Evolutionary conservation across 208 protist genomes (phyloP).

Genomic region (Tetramitus jugosus): DNA sequence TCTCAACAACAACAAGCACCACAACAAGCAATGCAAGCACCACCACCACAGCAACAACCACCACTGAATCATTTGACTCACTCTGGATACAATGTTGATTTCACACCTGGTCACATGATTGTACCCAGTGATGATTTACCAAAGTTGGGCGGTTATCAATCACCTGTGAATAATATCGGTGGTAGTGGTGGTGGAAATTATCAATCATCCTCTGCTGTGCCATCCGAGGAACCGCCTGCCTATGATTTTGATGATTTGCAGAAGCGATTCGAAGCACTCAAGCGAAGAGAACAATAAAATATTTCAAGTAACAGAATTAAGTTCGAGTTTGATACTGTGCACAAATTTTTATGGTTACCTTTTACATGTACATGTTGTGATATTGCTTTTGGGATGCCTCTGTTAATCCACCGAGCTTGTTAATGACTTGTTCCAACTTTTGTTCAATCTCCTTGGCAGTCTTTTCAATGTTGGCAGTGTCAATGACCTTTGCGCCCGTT

Average conservation of each 20-base stretch:
- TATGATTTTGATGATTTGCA: not conserved
- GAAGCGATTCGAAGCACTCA: not conserved
- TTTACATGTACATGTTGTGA: too few relatives aligned
- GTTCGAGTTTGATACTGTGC: too few relatives aligned
- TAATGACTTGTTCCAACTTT: not conserved
- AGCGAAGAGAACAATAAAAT: not conserved
- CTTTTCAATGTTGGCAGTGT: slow-evolving; percentile 14
- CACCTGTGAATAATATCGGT: not conserved
- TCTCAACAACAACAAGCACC: not conserved
- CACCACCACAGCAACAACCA: not conserved
- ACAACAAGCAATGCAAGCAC: not conserved
- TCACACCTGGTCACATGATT: too few relatives aligned
- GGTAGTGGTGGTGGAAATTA: not conserved
- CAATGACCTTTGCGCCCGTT: not conserved
- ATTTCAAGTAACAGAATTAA: too few relatives aligned
- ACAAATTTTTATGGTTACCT: too few relatives aligned
- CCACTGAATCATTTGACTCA: not conserved
- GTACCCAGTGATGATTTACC: not conserved
- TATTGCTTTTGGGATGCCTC: too few relatives aligned
- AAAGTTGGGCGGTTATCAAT: not conserved
- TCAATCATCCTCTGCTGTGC: too few relatives aligned
- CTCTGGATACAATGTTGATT: too few relatives aligned
- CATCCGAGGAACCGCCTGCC: too few relatives aligned
- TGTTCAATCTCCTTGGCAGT: not conserved
- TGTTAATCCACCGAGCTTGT: not conserved